These are phyloP conservation scores for Naganishia antarctica DNA, from an alignment of 768 basidiomycete genomes.

Conservation along the genomic window DNA sequence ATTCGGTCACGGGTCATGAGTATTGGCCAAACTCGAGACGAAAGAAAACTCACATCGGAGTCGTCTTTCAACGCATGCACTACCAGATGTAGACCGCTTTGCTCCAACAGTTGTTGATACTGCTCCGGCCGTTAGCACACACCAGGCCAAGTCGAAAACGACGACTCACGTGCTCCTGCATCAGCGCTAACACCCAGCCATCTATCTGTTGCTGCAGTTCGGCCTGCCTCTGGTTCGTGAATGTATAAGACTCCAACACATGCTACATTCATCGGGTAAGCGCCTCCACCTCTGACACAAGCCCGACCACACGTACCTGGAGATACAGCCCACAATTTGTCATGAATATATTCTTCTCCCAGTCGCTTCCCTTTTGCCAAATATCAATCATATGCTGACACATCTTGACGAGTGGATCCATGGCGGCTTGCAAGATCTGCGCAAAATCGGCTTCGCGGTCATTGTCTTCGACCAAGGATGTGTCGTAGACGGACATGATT, in stretches of 20 bases:
- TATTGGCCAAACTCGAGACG: not conserved
- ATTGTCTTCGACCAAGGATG: conserved; percentile 70
- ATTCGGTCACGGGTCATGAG: not conserved
- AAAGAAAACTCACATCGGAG: conserved; percentile 26
- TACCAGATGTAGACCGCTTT: conserved; percentile 52
- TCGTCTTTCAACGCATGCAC: conserved; percentile 48
- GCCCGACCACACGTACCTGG: conserved; percentile 55
- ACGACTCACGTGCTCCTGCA: conserved; percentile 72
- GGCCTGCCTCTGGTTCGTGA: conserved; percentile 51
- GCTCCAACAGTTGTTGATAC: conserved; percentile 50
- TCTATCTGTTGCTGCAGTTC: conserved; percentile 62
- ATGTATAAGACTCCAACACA: conserved; percentile 42
- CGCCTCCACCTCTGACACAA: not conserved
- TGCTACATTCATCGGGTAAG: conserved; percentile 33
- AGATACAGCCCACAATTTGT: conserved; percentile 81
- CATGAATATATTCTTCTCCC: conserved; percentile 79
- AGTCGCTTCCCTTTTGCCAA: conserved; percentile 46
- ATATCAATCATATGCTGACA: conserved; percentile 62
- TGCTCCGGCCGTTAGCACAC: conserved; percentile 30
- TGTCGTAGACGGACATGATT: conserved; percentile 81
- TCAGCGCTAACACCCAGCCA: conserved; percentile 60
- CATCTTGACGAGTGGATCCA: conserved; percentile 77
- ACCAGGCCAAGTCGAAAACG: not conserved
- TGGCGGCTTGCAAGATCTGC: conserved; percentile 73
- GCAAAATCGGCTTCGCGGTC: conserved; percentile 57